phyloP scores from a whole-genome alignment of 108 stramenopile genomes.

The Pelagomonas calceolata region DNA sequence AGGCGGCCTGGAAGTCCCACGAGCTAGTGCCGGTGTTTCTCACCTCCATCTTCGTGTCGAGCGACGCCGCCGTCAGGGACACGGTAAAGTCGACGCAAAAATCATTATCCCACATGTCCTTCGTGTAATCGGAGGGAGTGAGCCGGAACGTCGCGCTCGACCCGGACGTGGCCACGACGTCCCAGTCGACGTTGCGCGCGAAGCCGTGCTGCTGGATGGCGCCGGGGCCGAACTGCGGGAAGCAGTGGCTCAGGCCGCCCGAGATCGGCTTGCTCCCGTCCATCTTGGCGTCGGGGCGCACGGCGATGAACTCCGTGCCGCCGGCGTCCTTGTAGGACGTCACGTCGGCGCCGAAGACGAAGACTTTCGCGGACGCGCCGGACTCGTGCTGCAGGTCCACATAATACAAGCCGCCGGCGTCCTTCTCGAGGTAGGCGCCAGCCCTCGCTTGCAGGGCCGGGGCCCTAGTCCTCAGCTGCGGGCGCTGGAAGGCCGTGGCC shows the following conservation, averaged over 20 bases:
- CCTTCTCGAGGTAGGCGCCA: not conserved
- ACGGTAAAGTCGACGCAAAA: constrained; percentile 76
- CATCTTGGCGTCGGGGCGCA: constrained; percentile 90
- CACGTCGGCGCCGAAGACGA: constrained; percentile 54
- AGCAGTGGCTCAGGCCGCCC: constrained; percentile 86
- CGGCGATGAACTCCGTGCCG: constrained; percentile 78
- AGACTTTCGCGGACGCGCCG: not conserved
- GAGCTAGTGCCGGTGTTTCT: constrained; percentile 28
- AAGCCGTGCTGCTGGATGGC: constrained; percentile 94
- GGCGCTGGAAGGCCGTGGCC: too few species aligned
- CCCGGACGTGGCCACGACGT: constrained; percentile 55
- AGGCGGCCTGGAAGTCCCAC: constrained; percentile 84
- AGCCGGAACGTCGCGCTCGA: constrained; percentile 63
- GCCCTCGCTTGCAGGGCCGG: too few species aligned
- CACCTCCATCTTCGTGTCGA: constrained; percentile 63
- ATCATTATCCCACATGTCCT: constrained; percentile 90
- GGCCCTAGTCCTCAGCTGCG: too few species aligned
- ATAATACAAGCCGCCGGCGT: not conserved
- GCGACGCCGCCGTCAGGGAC: constrained; percentile 54
- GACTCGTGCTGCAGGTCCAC: not conserved
- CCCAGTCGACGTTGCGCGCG: constrained; percentile 89
- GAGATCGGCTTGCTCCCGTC: constrained; percentile 90
- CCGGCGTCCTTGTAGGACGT: constrained; percentile 58
- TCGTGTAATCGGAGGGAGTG: constrained; percentile 73
- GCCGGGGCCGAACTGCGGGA: constrained; percentile 57